phyloP scores from a whole-genome alignment of 345 rosid genomes.

The Kernera saxatilis region DNA sequence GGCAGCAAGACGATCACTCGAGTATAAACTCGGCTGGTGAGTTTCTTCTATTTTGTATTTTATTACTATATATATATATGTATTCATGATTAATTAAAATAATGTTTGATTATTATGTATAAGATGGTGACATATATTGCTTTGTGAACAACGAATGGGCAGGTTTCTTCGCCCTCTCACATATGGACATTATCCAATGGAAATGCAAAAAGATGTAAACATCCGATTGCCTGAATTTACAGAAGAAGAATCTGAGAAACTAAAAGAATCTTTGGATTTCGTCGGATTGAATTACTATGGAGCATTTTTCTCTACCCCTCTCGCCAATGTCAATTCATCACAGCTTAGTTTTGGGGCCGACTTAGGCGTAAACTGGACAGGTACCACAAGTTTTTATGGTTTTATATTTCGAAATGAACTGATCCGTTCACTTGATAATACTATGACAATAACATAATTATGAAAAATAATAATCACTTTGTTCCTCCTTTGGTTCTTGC shows the following conservation, averaged over 20 bases:
- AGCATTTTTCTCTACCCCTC: constrained; percentile 26
- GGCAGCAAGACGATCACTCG: constrained; percentile 29
- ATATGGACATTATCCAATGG: constrained; percentile 25
- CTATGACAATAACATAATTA: not conserved
- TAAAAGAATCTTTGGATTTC: constrained; percentile 20
- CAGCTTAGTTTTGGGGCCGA: constrained; percentile 9
- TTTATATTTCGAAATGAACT: not conserved
- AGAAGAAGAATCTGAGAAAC: constrained; percentile 9
- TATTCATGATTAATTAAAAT: not conserved
- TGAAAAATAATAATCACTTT: not conserved
- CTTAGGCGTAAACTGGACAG: constrained; percentile 16
- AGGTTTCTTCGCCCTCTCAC: constrained; percentile 31
- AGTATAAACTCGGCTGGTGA: constrained; percentile 32
- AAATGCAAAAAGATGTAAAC: not conserved
- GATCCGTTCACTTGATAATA: not conserved
- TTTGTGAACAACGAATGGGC: not conserved
- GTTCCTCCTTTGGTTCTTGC: not conserved
- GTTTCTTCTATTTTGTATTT: not conserved
- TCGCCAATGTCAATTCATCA: not conserved
- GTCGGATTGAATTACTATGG: constrained; percentile 37
- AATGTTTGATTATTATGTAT: not conserved
- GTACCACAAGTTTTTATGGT: not conserved
- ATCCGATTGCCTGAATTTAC: not conserved
- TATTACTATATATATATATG: not conserved
- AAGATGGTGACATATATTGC: not conserved